Evolutionary conservation across 768 basidiomycete genomes (phyloP).

Genomic region (Glaciozyma antarctica): DNA sequence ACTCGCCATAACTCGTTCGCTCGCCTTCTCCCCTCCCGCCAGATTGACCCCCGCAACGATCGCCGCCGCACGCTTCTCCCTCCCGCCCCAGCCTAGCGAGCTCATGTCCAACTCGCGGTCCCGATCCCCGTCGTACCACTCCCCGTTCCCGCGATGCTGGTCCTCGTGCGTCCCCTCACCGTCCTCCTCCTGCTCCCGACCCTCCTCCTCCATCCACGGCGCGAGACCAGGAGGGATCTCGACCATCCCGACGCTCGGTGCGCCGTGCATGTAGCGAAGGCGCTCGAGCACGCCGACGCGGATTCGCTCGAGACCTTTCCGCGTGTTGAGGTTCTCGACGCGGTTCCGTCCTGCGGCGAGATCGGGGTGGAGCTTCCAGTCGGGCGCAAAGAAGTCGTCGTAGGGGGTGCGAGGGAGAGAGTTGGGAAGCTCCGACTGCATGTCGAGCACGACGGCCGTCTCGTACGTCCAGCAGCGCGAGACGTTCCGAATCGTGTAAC

Average conservation of each 20-base stretch:
- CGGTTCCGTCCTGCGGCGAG: slow-evolving; percentile 56
- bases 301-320: slow-evolving; percentile 72
- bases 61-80: slow-evolving; percentile 2
- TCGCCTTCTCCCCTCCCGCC: no score
- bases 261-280: slow-evolving; percentile 82
- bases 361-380: slow-evolving; percentile 88
- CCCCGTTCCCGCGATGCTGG: not conserved
- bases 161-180: not conserved
- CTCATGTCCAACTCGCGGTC: not conserved
- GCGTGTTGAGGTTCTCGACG: slow-evolving; percentile 85
- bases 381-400: slow-evolving; percentile 82
- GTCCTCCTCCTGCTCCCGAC: slow-evolving; percentile 28
- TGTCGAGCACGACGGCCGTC: slow-evolving; percentile 81
- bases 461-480: slow-evolving; percentile 99
- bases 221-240: slow-evolving; percentile 89
- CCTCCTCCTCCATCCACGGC: slow-evolving; percentile 62
- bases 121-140: slow-evolving; percentile 5
- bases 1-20: no score
- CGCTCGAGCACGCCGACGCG: slow-evolving; percentile 76
- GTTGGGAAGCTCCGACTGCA: slow-evolving; percentile 59
- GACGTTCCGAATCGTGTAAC: slow-evolving; percentile 94
- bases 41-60: not conserved
- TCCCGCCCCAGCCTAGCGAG: not conserved
- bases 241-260: slow-evolving; percentile 92
- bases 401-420: slow-evolving; percentile 81